A percentile compares a stretch with the other conserved stretches of the same genome.
phyloP scores from a whole-genome alignment of 2,329 filamentous ascomycete species.

The Fusarium nurragi region DNA sequence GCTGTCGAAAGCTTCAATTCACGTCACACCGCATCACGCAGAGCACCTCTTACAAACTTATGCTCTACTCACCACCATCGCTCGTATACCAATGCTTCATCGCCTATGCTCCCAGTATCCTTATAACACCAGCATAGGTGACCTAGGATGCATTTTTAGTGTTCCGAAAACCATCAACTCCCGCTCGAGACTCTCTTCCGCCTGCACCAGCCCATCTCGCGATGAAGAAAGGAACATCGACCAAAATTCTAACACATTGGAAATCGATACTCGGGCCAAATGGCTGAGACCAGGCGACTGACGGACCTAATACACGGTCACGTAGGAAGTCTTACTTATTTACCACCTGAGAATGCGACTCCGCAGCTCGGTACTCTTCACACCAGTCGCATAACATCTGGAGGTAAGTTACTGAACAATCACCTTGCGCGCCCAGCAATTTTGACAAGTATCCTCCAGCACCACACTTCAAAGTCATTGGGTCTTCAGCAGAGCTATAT shows the following conservation, averaged over 20 bases:
- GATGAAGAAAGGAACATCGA: constrained; percentile 48
- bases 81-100: constrained; percentile 13
- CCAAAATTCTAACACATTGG: constrained; percentile 41
- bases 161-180: constrained; percentile 9
- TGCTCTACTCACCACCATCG: constrained; percentile 7
- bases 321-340: constrained; percentile 48
- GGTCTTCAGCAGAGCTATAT: constrained; percentile 49
- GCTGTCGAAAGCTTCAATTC: constrained; percentile 38
- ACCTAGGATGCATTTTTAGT: constrained; percentile 35
- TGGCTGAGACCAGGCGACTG: constrained; percentile 50
- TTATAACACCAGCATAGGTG: neutral
- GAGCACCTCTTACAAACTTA: constrained; percentile 10
- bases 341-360: constrained; percentile 38
- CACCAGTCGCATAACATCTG: constrained; percentile 44
- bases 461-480: constrained; percentile 47
- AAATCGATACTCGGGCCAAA: constrained; percentile 48
- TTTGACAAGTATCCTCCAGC: constrained; percentile 35
- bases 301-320: constrained; percentile 49
- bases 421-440: constrained; percentile 2
- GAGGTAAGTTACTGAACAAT: constrained; percentile 38
- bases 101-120: neutral
- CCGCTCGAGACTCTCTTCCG: constrained; percentile 37
- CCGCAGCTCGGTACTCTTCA: constrained; percentile 45
- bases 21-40: constrained; percentile 16
- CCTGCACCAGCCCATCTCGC: constrained; percentile 40